These are phyloP conservation scores for Fusarium foetens DNA, from an alignment of 2,329 filamentous ascomycete species.

Conservation along the genomic window DNA sequence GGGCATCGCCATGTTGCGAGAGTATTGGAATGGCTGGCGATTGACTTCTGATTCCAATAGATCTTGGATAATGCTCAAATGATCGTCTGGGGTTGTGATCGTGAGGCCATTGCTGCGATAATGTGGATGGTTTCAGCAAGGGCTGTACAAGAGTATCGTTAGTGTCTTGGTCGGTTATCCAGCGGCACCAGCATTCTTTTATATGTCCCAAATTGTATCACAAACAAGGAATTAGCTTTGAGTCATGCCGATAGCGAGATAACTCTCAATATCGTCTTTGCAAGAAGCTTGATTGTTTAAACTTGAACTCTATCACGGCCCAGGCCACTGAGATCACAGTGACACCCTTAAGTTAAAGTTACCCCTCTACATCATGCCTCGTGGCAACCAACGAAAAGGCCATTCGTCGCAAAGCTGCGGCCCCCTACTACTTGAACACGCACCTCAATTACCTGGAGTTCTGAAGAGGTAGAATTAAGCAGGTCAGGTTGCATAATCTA, in stretches of 20 bases:
- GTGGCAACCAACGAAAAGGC: background rate
- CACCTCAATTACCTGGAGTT: rapidly evolving
- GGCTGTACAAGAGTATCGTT: background rate
- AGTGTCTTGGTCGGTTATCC: rapidly evolving
- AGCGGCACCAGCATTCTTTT: background rate
- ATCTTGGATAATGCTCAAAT: background rate
- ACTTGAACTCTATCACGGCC: rapidly evolving
- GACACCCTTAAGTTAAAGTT: rapidly evolving
- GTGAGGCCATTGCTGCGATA: background rate
- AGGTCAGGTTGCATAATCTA: background rate
- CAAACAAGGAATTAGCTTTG: rapidly evolving
- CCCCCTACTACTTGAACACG: background rate
- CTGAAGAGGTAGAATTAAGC: background rate
- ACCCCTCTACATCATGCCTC: rapidly evolving
- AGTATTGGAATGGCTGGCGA: slow-evolving; percentile 9
- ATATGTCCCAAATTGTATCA: rapidly evolving
- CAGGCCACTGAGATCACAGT: rapidly evolving
- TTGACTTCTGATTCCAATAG: background rate
- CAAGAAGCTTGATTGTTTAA: background rate
- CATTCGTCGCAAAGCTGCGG: background rate
- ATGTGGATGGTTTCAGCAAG: background rate
- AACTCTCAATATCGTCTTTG: background rate
- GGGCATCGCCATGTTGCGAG: background rate
- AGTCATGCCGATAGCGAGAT: rapidly evolving
- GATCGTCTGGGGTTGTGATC: background rate